Evolutionary conservation across 352 stramenopile species (phyloP), one percentile per base, ranked within the genome.

Genomic region (Pythium plurisporium): DNA sequence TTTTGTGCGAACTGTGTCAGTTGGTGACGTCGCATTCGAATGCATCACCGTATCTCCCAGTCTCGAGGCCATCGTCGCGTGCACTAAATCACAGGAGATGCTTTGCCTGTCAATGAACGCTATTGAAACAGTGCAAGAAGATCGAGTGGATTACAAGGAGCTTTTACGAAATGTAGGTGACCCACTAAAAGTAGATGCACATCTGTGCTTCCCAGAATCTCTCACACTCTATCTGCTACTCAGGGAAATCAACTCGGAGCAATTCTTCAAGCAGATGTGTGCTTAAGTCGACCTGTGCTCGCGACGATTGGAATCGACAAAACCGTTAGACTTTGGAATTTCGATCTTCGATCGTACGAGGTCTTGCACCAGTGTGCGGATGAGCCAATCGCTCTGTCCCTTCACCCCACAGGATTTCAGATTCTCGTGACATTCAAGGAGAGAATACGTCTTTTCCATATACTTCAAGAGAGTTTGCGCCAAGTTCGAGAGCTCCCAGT

Each of bases 301-400:
- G 87, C 72, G 1, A 90, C 88, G 6, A 94, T 82, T 33, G 87
- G 87, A 17, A 65, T 74, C 0, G 89, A 97, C 66, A 86, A 87
- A 38, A 93, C 80, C 2, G 65, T 97, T 15, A 73, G 89, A 29
- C 60, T 97, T 11, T 97, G 90, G 91, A 96, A 97, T 59, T 93
- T 87, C 41, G 71, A 88, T n/a, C 29, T 81, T 5, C 50, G 53
- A 15, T 43, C 70, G 15, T 91, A 89, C 51, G 83, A 93, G 29
- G 52, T 93, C 1, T 56, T 87, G 17, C 74, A 87, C 17, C 59
- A 75, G 12, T 87, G 77, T 25, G 60, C 71, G 0, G 83, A 93
- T 29, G 83, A 93, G 57, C 83, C 81, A 2, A 70, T 62, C 1
- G 75, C 79, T 2, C 36, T 93, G 20, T 71, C 70, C 10, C 63